Evolutionary conservation across 345 rosid genomes (phyloP).

Genomic region (Excoecaria cochinchinensis): DNA sequence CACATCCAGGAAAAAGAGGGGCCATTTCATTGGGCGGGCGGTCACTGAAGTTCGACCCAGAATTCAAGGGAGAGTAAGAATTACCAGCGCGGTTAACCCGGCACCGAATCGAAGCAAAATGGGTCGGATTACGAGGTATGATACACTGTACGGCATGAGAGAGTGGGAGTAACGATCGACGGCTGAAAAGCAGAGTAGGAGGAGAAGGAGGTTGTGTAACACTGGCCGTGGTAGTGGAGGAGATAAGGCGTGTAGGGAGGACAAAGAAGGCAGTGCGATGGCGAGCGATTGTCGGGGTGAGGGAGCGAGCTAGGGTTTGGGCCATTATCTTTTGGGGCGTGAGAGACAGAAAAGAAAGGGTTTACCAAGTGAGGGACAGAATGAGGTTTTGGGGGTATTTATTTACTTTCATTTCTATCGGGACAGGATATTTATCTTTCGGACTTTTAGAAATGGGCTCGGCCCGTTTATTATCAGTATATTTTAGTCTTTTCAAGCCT

Average conservation of each 20-base stretch:
- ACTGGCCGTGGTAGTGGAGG: conserved; percentile 16
- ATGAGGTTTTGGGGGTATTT: too few species aligned
- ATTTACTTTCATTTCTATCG: too few species aligned
- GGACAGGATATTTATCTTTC: too few species aligned
- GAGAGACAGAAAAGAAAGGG: neutral
- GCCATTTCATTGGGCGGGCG: conserved; percentile 96
- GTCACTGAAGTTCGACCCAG: conserved; percentile 87
- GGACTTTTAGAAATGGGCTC: too few species aligned
- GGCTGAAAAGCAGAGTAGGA: conserved; percentile 36
- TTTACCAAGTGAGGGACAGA: neutral
- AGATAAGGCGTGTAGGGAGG: conserved; percentile 44
- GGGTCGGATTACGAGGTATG: conserved; percentile 18
- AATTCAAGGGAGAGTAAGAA: conserved; percentile 86
- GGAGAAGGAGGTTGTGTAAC: conserved; percentile 39
- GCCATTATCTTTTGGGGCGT: conserved; percentile 43
- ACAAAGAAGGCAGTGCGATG: conserved; percentile 33
- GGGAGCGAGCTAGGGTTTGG: conserved; percentile 48
- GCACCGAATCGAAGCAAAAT: conserved; percentile 62
- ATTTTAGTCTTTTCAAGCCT: too few species aligned
- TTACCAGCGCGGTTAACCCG: conserved; percentile 68
- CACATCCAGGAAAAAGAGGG: conserved; percentile 91
- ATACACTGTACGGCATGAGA: conserved; percentile 28
- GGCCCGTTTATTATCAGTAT: too few species aligned
- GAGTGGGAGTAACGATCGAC: conserved; percentile 40
- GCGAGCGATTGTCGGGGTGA: conserved; percentile 35